Evolutionary conservation across 176 grass and related monocot species (phyloP).

Genomic region (Phoenix dactylifera): DNA sequence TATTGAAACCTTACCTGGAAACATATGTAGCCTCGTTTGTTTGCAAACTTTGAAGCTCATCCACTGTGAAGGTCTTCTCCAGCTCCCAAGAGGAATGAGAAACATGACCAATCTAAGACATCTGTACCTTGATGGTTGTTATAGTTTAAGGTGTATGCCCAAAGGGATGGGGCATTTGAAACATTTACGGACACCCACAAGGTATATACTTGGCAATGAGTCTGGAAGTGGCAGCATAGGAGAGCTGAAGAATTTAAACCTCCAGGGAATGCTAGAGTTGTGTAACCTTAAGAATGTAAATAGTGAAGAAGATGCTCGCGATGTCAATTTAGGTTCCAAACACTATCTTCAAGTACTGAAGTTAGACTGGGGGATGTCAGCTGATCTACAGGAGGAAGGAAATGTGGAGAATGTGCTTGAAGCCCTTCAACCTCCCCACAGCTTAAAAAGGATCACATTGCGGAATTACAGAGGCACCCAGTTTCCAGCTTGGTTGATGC

Average conservation of each 20-base stretch:
- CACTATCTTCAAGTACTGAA: background rate
- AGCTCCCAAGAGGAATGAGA: constrained; percentile 13
- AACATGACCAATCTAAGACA: constrained; percentile 8
- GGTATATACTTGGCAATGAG: background rate
- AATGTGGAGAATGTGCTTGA: constrained; percentile 9
- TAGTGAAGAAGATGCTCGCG: constrained; percentile 2
- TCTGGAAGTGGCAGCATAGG: constrained; percentile 5
- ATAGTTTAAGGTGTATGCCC: constrained; percentile 5
- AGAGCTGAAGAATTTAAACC: constrained; percentile 22
- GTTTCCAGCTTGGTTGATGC: constrained; percentile 12
- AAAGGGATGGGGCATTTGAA: constrained; percentile 1
- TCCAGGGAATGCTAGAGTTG: constrained; percentile 2
- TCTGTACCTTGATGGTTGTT: constrained; percentile 1
- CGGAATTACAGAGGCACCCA: background rate
- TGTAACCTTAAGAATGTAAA: constrained; percentile 1
- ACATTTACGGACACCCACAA: constrained; percentile 4
- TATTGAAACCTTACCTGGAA: background rate
- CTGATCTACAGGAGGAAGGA: background rate
- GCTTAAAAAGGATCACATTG: background rate
- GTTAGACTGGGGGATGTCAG: background rate
- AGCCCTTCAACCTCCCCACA: constrained; percentile 11
- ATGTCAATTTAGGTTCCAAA: constrained; percentile 7
- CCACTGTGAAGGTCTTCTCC: background rate
- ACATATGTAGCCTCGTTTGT: background rate
- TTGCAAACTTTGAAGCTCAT: constrained; percentile 11